phyloP scores from a whole-genome alignment of 441 rosid species.

The Euphorbia schlechtendalii region DNA sequence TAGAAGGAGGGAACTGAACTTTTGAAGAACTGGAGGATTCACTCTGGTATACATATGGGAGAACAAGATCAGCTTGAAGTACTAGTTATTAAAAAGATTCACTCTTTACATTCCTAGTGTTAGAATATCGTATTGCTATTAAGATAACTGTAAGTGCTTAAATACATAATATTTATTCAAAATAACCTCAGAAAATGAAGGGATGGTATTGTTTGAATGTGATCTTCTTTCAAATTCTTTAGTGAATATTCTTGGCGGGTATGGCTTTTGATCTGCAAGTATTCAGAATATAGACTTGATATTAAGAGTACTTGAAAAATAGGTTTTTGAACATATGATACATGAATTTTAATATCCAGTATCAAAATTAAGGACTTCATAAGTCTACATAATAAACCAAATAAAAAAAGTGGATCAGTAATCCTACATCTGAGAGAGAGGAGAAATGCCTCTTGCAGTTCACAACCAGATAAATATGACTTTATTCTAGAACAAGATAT shows the following conservation, averaged over 20 bases:
- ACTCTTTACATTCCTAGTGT: not conserved
- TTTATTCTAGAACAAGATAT: not conserved
- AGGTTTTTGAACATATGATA: not conserved
- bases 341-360: not conserved
- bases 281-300: slow-evolving; percentile 22
- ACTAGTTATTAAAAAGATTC: not conserved
- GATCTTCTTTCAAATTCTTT: slow-evolving; percentile 42
- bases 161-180: slow-evolving; percentile 7
- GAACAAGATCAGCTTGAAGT: slow-evolving; percentile 8
- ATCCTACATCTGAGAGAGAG: not conserved
- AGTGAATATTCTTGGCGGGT: slow-evolving; percentile 29
- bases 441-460: not conserved
- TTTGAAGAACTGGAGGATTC: slow-evolving; percentile 24
- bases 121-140: too few relatives aligned
- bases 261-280: slow-evolving; percentile 40
- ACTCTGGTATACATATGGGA: slow-evolving; percentile 32
- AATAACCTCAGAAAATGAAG: slow-evolving; percentile 45
- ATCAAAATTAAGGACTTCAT: not conserved
- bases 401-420: too few relatives aligned
- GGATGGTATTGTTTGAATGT: slow-evolving; percentile 30
- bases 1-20: slow-evolving; percentile 39
- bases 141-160: too few relatives aligned
- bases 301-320: not conserved
- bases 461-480: not conserved
- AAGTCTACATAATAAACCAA: not conserved